phyloP scores from a whole-genome alignment of 129 eudicot genomes.

The Scalesia atractyloides region DNA sequence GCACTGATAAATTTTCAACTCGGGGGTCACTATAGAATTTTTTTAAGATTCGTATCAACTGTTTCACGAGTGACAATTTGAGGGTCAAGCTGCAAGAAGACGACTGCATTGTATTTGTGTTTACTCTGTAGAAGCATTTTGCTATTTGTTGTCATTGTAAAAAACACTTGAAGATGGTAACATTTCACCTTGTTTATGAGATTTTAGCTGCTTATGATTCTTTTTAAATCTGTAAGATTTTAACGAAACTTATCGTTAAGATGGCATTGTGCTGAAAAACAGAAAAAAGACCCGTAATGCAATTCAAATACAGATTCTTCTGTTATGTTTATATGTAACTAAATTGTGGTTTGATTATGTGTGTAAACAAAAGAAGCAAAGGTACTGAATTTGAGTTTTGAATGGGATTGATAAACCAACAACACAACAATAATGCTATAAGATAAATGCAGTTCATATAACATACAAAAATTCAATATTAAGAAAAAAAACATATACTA shows the following conservation, averaged over 20 bases:
- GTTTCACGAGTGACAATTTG: too few species aligned
- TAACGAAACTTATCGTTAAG: too few species aligned
- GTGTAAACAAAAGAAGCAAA: too few species aligned
- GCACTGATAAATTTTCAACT: constrained; percentile 44
- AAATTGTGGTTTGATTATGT: too few species aligned
- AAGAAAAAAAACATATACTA: constrained; percentile 9
- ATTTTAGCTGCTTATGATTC: too few species aligned
- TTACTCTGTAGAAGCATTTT: constrained; percentile 18
- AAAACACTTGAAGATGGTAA: constrained; percentile 23
- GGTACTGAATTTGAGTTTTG: neutral
- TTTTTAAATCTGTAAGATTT: too few species aligned
- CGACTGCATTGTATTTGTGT: constrained; percentile 15
- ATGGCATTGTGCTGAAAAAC: too few species aligned
- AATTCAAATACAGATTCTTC: too few species aligned
- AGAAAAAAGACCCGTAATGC: too few species aligned
- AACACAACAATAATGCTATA: constrained; percentile 26
- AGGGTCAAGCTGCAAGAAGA: too few species aligned
- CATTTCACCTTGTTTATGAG: constrained; percentile 18
- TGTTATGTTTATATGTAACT: too few species aligned
- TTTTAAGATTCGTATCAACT: too few species aligned
- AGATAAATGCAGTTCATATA: constrained; percentile 34
- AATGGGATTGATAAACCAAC: constrained; percentile 11
- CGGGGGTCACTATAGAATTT: constrained; percentile 19
- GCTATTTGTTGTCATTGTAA: constrained; percentile 28
- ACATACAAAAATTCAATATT: constrained; percentile 32